These are phyloP conservation scores for Aspergillus avenaceus DNA, from an alignment of 495 filamentous ascomycete species.

Conservation along the genomic window DNA sequence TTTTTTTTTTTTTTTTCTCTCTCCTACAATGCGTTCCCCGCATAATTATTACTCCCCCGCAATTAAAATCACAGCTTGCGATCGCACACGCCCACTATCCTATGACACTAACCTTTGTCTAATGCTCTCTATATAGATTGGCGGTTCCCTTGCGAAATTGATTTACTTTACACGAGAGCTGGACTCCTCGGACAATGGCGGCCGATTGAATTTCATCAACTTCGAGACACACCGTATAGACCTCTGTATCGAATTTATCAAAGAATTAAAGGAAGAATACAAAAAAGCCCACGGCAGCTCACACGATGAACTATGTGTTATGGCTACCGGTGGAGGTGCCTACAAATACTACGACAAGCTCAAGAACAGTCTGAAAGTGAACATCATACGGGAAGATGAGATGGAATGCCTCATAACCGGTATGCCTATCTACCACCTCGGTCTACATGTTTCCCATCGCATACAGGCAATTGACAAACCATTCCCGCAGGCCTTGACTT, in stretches of 20 bases:
- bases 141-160: conserved; percentile 89
- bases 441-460: neutral
- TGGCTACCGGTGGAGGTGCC: conserved; percentile 92
- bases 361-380: conserved; percentile 71
- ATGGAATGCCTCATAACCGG: conserved; percentile 98
- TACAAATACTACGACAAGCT: conserved; percentile 95
- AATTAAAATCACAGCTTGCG: conserved; percentile 13
- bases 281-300: conserved; percentile 63
- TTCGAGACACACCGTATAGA: conserved; percentile 95
- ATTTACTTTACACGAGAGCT: conserved; percentile 95
- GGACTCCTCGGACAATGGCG: conserved; percentile 72
- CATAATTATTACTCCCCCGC: conserved; percentile 27
- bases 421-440: conserved; percentile 24
- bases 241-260: conserved; percentile 86
- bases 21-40: conserved; percentile 28
- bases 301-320: conserved; percentile 69
- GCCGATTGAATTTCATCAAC: conserved; percentile 87
- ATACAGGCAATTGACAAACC: neutral
- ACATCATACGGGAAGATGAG: conserved; percentile 90
- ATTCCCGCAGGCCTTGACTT: conserved; percentile 77
- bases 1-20: conserved; percentile 10
- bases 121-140: conserved; percentile 60
- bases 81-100: conserved; percentile 1
- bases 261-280: conserved; percentile 73
- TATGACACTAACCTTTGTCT: conserved; percentile 19